Percentiles rank a stretch among this genome's conserved stretches.
phyloP scores from a whole-genome alignment of 2,329 filamentous ascomycete species.

The Colletotrichum magnum region DNA sequence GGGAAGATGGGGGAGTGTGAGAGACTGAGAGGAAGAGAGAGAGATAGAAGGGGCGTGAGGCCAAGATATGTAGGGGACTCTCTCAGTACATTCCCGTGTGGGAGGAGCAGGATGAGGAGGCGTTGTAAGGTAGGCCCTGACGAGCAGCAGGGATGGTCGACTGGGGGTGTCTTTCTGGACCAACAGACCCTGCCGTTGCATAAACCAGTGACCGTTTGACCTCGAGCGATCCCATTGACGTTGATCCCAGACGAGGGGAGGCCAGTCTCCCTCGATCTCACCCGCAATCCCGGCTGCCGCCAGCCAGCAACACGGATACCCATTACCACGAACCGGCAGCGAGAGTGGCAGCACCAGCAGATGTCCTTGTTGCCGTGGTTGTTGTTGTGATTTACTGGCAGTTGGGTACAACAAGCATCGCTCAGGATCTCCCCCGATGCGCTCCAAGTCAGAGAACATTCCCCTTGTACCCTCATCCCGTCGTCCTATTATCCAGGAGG shows the following conservation, averaged over 20 bases:
- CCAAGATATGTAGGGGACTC: conserved; percentile 40
- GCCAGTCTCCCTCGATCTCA: conserved; percentile 49
- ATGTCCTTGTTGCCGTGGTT: conserved; percentile 24
- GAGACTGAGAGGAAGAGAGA: conserved; percentile 42
- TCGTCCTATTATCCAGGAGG: conserved; percentile 55
- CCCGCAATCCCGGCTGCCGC: conserved; percentile 45
- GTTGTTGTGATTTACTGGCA: conserved; percentile 13
- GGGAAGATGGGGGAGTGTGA: conserved; percentile 8
- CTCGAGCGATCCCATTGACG: conserved; percentile 54
- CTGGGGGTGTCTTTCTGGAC: conserved; percentile 40
- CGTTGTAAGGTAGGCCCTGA: conserved; percentile 24
- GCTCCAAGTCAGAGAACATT: conserved; percentile 53
- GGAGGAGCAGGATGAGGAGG: conserved; percentile 21
- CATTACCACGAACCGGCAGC: conserved; percentile 23
- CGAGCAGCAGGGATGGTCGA: conserved; percentile 36
- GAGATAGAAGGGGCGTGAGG: conserved; percentile 38
- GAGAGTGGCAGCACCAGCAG: background rate
- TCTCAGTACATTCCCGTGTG: conserved; percentile 35
- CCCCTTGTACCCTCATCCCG: conserved; percentile 38
- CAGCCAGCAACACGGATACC: conserved; percentile 41
- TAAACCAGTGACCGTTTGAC: conserved; percentile 55
- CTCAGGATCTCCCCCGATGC: conserved; percentile 50
- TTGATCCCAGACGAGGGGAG: conserved; percentile 47
- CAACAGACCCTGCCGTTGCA: conserved; percentile 41
- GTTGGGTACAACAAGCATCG: conserved; percentile 44